Conservation (phyloP, 2,329 filamentous ascomycete genomes). For the Nigrograna mackinnonii region DNA sequence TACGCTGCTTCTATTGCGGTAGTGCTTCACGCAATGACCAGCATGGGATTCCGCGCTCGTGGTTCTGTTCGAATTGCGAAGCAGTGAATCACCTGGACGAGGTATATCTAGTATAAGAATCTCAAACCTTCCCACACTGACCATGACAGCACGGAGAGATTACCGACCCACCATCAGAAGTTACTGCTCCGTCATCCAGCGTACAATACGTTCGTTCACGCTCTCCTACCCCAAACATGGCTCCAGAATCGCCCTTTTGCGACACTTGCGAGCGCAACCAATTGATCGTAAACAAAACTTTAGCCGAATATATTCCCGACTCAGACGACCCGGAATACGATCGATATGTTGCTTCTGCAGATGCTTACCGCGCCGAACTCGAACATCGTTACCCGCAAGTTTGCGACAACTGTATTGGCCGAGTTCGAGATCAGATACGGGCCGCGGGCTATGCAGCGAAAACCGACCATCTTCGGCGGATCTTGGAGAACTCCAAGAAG, state of each 20-base stretch:
- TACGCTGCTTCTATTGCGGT: slow-evolving; percentile 41
- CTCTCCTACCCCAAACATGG: slow-evolving; percentile 25
- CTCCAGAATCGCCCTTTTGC: slow-evolving; percentile 60
- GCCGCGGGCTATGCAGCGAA: slow-evolving; percentile 79
- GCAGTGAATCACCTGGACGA: slow-evolving; percentile 88
- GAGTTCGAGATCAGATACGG: slow-evolving; percentile 70
- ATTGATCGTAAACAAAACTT: slow-evolving; percentile 72
- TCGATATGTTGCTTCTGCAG: slow-evolving; percentile 69
- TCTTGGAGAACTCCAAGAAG: slow-evolving; percentile 64
- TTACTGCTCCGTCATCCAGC: slow-evolving; percentile 23
- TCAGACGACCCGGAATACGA: slow-evolving; percentile 69
- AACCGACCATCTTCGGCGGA: slow-evolving; percentile 75
- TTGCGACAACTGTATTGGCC: slow-evolving; percentile 77
- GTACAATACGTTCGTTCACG: slow-evolving; percentile 27
- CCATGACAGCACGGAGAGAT: slow-evolving; percentile 76
- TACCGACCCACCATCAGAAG: slow-evolving; percentile 75
- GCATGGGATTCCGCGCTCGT: slow-evolving; percentile 23
- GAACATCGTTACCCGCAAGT: slow-evolving; percentile 88
- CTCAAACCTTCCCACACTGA: slow-evolving; percentile 11
- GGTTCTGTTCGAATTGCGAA: slow-evolving; percentile 66
- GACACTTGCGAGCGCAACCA: slow-evolving; percentile 86
- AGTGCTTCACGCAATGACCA: slow-evolving; percentile 22
- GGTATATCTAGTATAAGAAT: slow-evolving; percentile 50
- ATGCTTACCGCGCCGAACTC: slow-evolving; percentile 70
- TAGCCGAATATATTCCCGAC: slow-evolving; percentile 79